A percentile compares a stretch with the other conserved stretches of the same genome.
phyloP scores from a whole-genome alignment of 1,139 yeast species.

The Petasospora fabianii region DNA sequence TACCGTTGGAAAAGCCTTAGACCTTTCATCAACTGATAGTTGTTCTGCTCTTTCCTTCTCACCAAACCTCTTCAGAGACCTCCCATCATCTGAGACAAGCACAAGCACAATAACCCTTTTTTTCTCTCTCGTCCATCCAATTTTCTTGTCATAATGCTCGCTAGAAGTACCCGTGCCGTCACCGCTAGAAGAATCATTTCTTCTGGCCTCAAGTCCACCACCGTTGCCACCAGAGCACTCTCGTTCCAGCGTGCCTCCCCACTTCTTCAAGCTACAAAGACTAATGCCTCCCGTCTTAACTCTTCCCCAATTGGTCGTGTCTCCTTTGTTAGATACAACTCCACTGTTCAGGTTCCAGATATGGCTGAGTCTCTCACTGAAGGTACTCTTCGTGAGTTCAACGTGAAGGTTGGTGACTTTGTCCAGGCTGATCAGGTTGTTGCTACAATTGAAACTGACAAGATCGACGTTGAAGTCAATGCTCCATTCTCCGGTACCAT shows the following conservation, averaged over 20 bases:
- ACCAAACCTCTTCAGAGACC: neutral
- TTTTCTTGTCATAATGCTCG: conserved; percentile 15
- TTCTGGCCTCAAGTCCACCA: conserved; percentile 4
- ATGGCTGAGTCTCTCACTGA: conserved; percentile 99
- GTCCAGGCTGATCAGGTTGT: conserved; percentile 85
- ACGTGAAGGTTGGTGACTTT: conserved; percentile 81
- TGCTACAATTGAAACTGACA: conserved; percentile 98
- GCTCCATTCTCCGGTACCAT: conserved; percentile 92
- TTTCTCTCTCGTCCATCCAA: neutral
- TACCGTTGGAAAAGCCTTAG: no score
- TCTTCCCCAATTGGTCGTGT: conserved; percentile 4
- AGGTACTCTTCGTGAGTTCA: conserved; percentile 84
- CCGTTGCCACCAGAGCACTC: conserved; percentile 16
- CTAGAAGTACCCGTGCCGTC: conserved; percentile 22
- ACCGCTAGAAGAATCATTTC: conserved; percentile 9
- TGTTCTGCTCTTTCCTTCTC: neutral
- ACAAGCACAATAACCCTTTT: neutral
- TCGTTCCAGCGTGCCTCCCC: conserved; percentile 9
- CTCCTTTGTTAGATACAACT: conserved; percentile 27
- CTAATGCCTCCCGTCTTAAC: neutral
- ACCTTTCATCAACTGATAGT: no score
- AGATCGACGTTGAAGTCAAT: conserved; percentile 95
- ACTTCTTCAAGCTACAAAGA: conserved; percentile 6
- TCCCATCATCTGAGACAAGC: conserved; percentile 1
- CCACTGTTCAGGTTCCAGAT: conserved; percentile 85